Base-by-base conservation (phyloP, 306 rosid genomes). In the Inga laurina region DNA sequence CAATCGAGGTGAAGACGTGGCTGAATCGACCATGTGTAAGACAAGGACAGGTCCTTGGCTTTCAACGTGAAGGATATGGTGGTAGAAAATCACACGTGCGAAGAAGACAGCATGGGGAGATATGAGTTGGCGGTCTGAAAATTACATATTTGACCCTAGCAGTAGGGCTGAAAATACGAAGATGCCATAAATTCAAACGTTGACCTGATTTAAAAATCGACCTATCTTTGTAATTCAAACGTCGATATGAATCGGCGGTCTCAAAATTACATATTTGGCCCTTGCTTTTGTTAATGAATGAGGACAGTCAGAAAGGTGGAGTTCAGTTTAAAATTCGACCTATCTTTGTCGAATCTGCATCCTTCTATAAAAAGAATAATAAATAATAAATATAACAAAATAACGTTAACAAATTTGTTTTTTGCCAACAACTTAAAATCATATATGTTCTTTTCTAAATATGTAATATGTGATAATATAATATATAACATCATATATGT, bases 21-120 rank as follows among this genome's bases (percentile, higher is more conserved):
- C n/a, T 0, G 1, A 51, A 12, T 4, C 0, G 72, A 79, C 83
- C 93, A 89, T 89, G 91, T 90, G 91, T 84, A 51, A 74, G 41
- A 80, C 78, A 82, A 82, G 87, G 87, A 51, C 84, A 69, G 78
- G 18, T 44, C 24, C 24, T 74, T 69, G 67, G 87, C 66, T 91
- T 87, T 79, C 48, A 78, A 86, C 84, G 72, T 32, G 32, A 72
- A 16, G 54, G 61, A 3, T 3, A 54, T 44, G 44, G 52, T 74
- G 15, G 37, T 24, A 62, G 54, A 18, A 54, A 44, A 49, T 86
- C 88, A 75, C 92, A 87, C 94, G 94, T 90, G 92, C 48, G 91
- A 83, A 72, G 87, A 51, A 7, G 89, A 88, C 85, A 51, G 78
- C 35, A 15, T 62, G 54, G 78, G 61, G 46, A 81, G 75, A 56